Evolutionary conservation across 2,329 filamentous ascomycete genomes (phyloP).

Genomic region (Epichloe elymi): DNA sequence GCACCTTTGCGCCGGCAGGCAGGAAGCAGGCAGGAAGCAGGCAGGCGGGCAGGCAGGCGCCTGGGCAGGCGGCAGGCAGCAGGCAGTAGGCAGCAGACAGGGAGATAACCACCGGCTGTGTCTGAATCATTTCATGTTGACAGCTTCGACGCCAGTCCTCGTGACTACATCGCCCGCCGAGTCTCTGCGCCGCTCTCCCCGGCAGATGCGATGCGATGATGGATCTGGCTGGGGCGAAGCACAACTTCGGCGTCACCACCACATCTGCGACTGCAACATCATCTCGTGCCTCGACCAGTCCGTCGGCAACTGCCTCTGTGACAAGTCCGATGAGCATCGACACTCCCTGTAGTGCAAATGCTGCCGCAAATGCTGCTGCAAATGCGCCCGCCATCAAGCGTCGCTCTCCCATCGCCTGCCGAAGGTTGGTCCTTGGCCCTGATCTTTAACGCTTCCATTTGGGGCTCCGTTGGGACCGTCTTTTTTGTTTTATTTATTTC

Average conservation of each 20-base stretch:
- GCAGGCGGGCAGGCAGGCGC: no score
- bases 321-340: conserved; percentile 2
- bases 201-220: neutral
- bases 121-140: no score
- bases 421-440: conserved; percentile 26
- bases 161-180: neutral
- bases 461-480: no score
- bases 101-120: no score
- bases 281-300: conserved; percentile 2
- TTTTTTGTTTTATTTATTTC: no score
- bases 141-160: neutral
- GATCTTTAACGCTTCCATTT: no score
- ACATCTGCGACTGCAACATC: neutral
- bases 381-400: conserved; percentile 26
- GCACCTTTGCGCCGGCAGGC: neutral
- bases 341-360: neutral
- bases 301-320: neutral
- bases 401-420: conserved; percentile 38
- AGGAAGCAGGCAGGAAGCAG: neutral
- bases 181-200: neutral
- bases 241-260: neutral
- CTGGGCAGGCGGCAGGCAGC: no score
- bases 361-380: conserved; percentile 1
- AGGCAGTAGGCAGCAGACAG: neutral
- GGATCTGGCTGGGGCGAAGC: conserved; percentile 4